Base-by-base conservation (phyloP, 768 basidiomycete species). In the Dioszegia hungarica region DNA sequence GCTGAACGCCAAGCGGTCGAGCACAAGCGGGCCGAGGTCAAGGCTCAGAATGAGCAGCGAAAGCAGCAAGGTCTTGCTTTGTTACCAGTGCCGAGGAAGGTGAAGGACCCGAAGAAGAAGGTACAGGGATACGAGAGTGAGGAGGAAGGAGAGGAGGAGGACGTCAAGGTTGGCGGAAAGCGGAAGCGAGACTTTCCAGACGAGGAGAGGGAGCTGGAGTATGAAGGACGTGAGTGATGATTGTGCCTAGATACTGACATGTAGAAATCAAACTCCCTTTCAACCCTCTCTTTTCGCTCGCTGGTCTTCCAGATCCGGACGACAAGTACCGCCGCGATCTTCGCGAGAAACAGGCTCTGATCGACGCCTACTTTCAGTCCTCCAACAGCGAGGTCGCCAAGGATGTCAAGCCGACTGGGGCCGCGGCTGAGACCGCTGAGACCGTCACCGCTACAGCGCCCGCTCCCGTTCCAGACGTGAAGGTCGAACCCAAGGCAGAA, bases 161-260 rank as follows among this genome's bases (percentile, higher is more conserved):
- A 14, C 12, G 36, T 11, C 28, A n/a, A 19, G 24, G n/a, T n/a
- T n/a, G n/a, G 37, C 25, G 28, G 31, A 27, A 47, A 40, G 45
- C 41, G 12, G 46, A 40, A 25, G 31, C 24, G 33, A 12, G 20
- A n/a, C n/a, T n/a, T 22, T 25, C 15, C 48, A 25, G 37, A 49
- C 17, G 63, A 57, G 19, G 44, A 66, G 25, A 56, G 51, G 27
- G 54, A 58, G 5, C 34, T 56, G 39, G 47, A 31, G 14, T 64
- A 64, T 45, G 63, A 70, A 60, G 68, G 68, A 17, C 65, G 68
- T 70, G 49, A 64, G 68, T 63, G 4, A 11, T 17, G 15, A 0
- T 22, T 27, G 20, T 2, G 48, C 12, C 5, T 15, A 28, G 1
- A 14, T 19, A 15, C 29, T 27, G 9, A 48, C 17, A 2, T 19